A percentile compares a stretch with the other conserved stretches of the same genome.
Conservation (phyloP, 2,329 filamentous ascomycete species). For the Venturia oleaginea region DNA sequence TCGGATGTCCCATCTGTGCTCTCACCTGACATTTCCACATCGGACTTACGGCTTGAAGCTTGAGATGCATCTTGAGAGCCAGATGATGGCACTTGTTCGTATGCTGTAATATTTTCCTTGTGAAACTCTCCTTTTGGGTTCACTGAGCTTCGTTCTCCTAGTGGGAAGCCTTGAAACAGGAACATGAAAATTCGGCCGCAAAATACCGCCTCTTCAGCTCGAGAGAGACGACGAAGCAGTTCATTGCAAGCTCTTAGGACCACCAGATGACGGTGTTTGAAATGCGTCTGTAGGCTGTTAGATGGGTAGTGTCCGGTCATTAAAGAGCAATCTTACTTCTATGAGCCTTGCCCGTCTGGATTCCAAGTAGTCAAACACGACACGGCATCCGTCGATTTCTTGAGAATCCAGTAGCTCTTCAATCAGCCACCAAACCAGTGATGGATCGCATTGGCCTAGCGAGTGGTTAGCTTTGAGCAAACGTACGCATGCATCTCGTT, state of each 20-base stretch:
- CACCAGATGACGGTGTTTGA: slow-evolving; percentile 52
- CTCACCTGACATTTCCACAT: slow-evolving; percentile 12
- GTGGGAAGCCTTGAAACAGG: slow-evolving; percentile 92
- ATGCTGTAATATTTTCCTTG: slow-evolving; percentile 84
- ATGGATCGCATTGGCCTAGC: slow-evolving; percentile 55
- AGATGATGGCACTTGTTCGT: slow-evolving; percentile 48
- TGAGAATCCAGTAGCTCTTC: slow-evolving; percentile 95
- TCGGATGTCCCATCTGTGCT: slow-evolving; percentile 27
- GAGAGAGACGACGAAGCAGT: slow-evolving; percentile 81
- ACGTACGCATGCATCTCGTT: slow-evolving; percentile 32
- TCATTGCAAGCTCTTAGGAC: slow-evolving; percentile 95
- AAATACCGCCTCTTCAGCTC: slow-evolving; percentile 93
- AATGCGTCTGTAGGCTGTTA: slow-evolving; percentile 25
- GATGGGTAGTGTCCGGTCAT: background rate
- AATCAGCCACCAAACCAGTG: slow-evolving; percentile 78
- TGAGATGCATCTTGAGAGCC: slow-evolving; percentile 33
- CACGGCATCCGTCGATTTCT: slow-evolving; percentile 82
- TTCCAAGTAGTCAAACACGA: slow-evolving; percentile 90
- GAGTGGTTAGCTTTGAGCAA: slow-evolving; percentile 26
- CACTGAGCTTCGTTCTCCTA: slow-evolving; percentile 94
- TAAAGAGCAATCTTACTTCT: slow-evolving; percentile 43
- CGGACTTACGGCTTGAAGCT: slow-evolving; percentile 52
- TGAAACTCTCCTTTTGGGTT: slow-evolving; percentile 96
- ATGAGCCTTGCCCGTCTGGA: slow-evolving; percentile 84
- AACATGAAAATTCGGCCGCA: slow-evolving; percentile 98